Conservation (phyloP, 805 yeast genomes). For the Candida qinlingensis region DNA sequence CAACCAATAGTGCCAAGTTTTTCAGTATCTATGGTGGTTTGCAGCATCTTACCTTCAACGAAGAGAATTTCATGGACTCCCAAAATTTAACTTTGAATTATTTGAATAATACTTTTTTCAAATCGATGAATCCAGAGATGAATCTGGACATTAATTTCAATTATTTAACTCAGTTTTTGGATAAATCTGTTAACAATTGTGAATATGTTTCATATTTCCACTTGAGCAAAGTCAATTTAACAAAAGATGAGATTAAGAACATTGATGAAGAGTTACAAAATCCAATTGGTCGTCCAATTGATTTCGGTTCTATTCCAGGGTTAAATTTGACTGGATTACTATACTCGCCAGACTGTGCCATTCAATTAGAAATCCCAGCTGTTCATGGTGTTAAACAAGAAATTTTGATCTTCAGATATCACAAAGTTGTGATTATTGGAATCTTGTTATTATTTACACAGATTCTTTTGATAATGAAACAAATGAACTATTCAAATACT, state of each 20-base stretch:
- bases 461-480: slow-evolving; percentile 38
- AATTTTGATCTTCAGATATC: slow-evolving; percentile 27
- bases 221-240: slow-evolving; percentile 52
- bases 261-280: slow-evolving; percentile 68
- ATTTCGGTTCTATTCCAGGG: slow-evolving; percentile 43
- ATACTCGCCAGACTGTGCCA: slow-evolving; percentile 89
- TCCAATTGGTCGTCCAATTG: slow-evolving; percentile 79
- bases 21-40: slow-evolving; percentile 58
- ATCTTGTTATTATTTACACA: slow-evolving; percentile 23
- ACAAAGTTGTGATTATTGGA: slow-evolving; percentile 15
- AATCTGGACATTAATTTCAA: slow-evolving; percentile 22
- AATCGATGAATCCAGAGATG: slow-evolving; percentile 8
- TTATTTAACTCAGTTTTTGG: slow-evolving; percentile 22
- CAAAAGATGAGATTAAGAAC: slow-evolving; percentile 44
- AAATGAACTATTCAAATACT: slow-evolving; percentile 66
- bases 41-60: slow-evolving; percentile 41
- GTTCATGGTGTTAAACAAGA: slow-evolving; percentile 56
- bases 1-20: slow-evolving; percentile 61
- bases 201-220: slow-evolving; percentile 71
- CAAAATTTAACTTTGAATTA: slow-evolving; percentile 39
- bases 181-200: slow-evolving; percentile 43
- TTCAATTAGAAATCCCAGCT: slow-evolving; percentile 36
- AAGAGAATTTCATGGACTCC: slow-evolving; percentile 39
- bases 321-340: slow-evolving; percentile 53
- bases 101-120: slow-evolving; percentile 34